A percentile compares a stretch with the other conserved stretches of the same genome.
Conservation (phyloP, 129 eudicot species). For the Saposhnikovia divaricata region DNA sequence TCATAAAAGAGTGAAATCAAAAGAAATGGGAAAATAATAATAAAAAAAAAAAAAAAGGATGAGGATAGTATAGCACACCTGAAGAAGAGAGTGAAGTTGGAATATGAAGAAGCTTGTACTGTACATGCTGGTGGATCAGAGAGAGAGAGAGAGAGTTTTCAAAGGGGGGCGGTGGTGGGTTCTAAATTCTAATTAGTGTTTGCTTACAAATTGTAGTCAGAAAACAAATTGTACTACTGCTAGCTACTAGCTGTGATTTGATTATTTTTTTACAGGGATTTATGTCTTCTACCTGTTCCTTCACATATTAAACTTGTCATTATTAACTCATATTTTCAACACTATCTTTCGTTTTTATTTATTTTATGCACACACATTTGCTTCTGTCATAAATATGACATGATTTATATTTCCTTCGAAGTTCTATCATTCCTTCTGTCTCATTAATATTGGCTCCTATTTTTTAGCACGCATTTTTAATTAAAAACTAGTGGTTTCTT, state of each 20-base stretch:
- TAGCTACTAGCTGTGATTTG: neutral
- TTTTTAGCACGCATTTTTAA: too few species aligned
- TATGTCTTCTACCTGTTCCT: neutral
- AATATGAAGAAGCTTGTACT: slow-evolving; percentile 12
- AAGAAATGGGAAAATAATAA: neutral
- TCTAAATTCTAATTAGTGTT: neutral
- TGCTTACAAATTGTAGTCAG: neutral
- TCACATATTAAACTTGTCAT: neutral
- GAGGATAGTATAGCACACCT: slow-evolving; percentile 5
- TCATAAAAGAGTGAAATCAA: neutral
- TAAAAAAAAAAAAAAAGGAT: neutral
- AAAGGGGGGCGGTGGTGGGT: slow-evolving; percentile 6
- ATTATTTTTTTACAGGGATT: neutral
- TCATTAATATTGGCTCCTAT: too few species aligned
- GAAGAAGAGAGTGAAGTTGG: slow-evolving; percentile 9
- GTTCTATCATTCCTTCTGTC: too few species aligned
- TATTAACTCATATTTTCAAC: too few species aligned
- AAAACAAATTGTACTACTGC: neutral
- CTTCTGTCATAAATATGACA: too few species aligned
- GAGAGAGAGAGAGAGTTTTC: slow-evolving; percentile 8
- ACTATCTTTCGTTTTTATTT: too few species aligned
- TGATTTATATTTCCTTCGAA: too few species aligned
- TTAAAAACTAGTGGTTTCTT: too few species aligned
- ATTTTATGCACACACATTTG: too few species aligned
- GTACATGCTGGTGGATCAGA: slow-evolving; percentile 19